These are phyloP conservation scores for Dactylella cylindrospora DNA, from an alignment of 2,329 filamentous ascomycete species.

Conservation along the genomic window DNA sequence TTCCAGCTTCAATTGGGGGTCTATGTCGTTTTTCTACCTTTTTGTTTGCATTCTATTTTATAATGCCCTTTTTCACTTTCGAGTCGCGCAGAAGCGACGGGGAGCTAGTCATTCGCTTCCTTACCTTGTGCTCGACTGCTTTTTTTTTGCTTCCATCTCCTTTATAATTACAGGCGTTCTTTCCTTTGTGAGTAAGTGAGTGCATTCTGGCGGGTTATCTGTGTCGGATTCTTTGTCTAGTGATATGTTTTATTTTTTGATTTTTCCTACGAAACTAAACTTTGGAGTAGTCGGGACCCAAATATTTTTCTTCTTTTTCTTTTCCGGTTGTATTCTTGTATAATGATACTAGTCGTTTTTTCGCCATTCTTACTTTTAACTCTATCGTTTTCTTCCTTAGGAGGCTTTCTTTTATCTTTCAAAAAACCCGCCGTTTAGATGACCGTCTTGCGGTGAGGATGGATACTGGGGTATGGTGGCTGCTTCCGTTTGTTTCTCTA, in stretches of 20 bases:
- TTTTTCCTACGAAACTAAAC: too few species aligned
- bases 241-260: slow-evolving; percentile 10
- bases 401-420: background rate
- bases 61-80: too few species aligned
- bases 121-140: too few species aligned
- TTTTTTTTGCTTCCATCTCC: slow-evolving; percentile 11
- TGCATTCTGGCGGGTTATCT: slow-evolving; percentile 28
- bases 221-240: slow-evolving; percentile 10
- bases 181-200: background rate
- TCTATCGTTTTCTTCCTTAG: slow-evolving; percentile 11
- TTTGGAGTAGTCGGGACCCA: too few species aligned
- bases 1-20: slow-evolving; percentile 17
- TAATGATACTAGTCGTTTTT: slow-evolving; percentile 23
- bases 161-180: slow-evolving; percentile 30
- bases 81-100: slow-evolving; percentile 14
- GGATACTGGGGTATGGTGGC: background rate
- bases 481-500: too few species aligned
- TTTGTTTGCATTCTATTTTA: too few species aligned
- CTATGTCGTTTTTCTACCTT: slow-evolving; percentile 9
- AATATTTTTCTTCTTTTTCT: too few species aligned
- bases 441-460: too few species aligned
- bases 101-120: slow-evolving; percentile 29
- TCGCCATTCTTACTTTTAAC: background rate
- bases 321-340: too few species aligned
- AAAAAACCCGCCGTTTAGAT: too few species aligned